A percentile compares a stretch with the other conserved stretches of the same genome.
These are phyloP conservation scores for Cadophora sp. DNA, from an alignment of 2,329 filamentous ascomycete genomes.

Conservation along the genomic window DNA sequence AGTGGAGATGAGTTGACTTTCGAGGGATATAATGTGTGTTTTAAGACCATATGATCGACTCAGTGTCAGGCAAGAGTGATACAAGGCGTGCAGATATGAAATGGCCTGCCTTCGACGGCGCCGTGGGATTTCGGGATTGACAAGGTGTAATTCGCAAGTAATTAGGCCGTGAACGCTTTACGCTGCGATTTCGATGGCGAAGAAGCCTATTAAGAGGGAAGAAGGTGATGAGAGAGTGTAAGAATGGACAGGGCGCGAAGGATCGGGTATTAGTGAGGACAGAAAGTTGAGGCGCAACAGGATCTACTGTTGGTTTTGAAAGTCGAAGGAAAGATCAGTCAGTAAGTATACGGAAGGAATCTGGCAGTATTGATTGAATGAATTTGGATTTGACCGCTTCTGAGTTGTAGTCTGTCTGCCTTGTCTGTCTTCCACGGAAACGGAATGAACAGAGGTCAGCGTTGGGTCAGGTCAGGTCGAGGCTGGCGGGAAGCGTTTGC, in stretches of 20 bases:
- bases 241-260: background rate
- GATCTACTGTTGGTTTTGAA: background rate
- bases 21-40: background rate
- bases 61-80: constrained; percentile 18
- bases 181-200: background rate
- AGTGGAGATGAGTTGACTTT: background rate
- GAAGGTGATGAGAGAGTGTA: background rate
- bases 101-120: background rate
- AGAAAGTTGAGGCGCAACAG: background rate
- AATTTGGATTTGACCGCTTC: background rate
- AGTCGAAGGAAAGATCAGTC: background rate
- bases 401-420: background rate
- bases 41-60: background rate
- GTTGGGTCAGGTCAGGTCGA: constrained; percentile 1
- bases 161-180: background rate
- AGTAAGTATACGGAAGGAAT: too few species aligned
- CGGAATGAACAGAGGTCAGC: constrained; percentile 1
- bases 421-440: constrained; percentile 1
- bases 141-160: background rate
- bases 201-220: background rate
- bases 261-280: background rate
- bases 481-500: background rate
- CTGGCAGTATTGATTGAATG: background rate
- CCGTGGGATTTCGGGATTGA: background rate
- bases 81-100: constrained; percentile 18